phyloP scores from a whole-genome alignment of 805 yeast species.

The Teunomyces cretensis region DNA sequence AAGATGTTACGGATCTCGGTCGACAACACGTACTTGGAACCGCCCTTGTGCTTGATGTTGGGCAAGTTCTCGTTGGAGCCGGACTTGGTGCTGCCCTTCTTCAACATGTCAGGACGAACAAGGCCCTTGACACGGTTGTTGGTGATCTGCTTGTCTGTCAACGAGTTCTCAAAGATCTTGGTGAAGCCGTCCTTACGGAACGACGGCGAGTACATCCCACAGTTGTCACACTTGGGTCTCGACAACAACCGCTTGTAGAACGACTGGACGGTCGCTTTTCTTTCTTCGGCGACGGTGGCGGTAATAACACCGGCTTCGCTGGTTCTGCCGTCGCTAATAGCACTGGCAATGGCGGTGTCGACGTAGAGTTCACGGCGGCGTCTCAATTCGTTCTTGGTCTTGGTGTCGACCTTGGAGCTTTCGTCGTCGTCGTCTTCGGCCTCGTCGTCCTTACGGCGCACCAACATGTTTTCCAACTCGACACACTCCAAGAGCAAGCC shows the following conservation, averaged over 20 bases:
- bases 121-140: conserved; percentile 84
- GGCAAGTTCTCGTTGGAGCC: conserved; percentile 35
- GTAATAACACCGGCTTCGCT: conserved; percentile 69
- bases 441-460: conserved; percentile 36
- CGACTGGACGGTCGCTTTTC: conserved; percentile 71
- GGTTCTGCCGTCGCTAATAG: conserved; percentile 74
- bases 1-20: conserved; percentile 83
- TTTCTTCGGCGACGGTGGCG: conserved; percentile 82
- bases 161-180: conserved; percentile 85
- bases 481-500: conserved; percentile 81
- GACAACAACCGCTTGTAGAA: conserved; percentile 71
- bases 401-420: conserved; percentile 28
- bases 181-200: conserved; percentile 94
- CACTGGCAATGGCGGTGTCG: conserved; percentile 64
- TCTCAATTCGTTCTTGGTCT: conserved; percentile 47
- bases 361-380: conserved; percentile 69
- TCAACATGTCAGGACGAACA: conserved; percentile 69
- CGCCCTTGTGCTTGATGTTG: conserved; percentile 58
- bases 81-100: conserved; percentile 21
- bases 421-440: conserved; percentile 51
- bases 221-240: conserved; percentile 90
- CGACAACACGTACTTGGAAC: conserved; percentile 83
- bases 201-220: conserved; percentile 92
- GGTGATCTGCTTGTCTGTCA: conserved; percentile 75
- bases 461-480: conserved; percentile 64